A percentile compares a stretch with the other conserved stretches of the same genome.
Evolutionary conservation across 805 yeast genomes (phyloP).

Genomic region (Pichia pseudocactophila): DNA sequence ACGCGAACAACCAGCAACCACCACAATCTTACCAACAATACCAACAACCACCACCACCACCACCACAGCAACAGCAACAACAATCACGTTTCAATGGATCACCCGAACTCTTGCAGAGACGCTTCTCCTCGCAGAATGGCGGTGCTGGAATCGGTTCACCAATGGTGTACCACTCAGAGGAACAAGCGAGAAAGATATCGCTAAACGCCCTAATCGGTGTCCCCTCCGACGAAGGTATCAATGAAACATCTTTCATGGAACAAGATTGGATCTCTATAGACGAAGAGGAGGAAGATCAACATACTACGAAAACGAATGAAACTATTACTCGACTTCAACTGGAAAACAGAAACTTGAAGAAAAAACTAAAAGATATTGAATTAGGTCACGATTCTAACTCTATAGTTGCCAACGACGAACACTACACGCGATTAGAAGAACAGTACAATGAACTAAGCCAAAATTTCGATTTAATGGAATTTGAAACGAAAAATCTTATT

Average conservation of each 20-base stretch:
- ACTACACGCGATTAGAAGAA: constrained; percentile 8
- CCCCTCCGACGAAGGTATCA: not conserved
- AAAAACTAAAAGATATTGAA: constrained; percentile 14
- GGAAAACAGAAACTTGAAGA: constrained; percentile 11
- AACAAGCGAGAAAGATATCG: constrained; percentile 14
- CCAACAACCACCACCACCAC: constrained; percentile 7
- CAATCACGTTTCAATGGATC: constrained; percentile 1
- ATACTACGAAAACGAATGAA: not conserved
- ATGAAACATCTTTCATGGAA: constrained; percentile 3
- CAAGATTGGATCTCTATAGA: constrained; percentile 12
- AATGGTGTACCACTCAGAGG: constrained; percentile 10
- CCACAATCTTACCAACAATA: too few species aligned
- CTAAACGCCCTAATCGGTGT: constrained; percentile 16
- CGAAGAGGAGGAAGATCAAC: constrained; percentile 11
- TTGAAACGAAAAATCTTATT: constrained; percentile 9
- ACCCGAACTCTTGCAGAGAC: constrained; percentile 6
- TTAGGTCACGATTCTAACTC: constrained; percentile 12
- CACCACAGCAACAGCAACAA: constrained; percentile 7
- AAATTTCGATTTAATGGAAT: constrained; percentile 4
- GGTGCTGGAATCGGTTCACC: constrained; percentile 19
- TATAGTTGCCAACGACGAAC: constrained; percentile 10
- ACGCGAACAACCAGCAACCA: constrained; percentile 2
- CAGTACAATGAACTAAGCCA: constrained; percentile 7
- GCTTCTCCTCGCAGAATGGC: constrained; percentile 7
- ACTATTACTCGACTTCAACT: constrained; percentile 11